Evolutionary conservation across 164 flowering plant genomes (phyloP).

Genomic region (Magnolia changhungtana): DNA sequence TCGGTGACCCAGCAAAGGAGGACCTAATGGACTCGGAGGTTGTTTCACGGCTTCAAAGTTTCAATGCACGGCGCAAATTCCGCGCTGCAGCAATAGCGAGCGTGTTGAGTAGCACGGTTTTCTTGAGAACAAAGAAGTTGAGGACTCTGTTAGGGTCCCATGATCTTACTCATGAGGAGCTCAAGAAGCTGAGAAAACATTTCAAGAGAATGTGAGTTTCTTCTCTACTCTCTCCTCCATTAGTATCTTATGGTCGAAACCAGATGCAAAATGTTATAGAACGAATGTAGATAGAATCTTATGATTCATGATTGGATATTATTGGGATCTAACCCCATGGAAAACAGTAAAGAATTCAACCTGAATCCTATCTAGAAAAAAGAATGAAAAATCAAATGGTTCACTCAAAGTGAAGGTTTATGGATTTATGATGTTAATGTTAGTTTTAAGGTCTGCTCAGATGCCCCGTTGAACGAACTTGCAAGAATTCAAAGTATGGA

Average conservation of each 20-base stretch:
- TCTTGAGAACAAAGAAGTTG: conserved; percentile 64
- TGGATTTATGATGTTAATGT: neutral
- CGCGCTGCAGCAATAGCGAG: conserved; percentile 83
- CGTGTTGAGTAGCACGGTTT: conserved; percentile 50
- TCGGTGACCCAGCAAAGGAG: conserved; percentile 58
- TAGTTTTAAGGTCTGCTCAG: neutral
- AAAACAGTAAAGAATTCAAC: neutral
- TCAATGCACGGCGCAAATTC: conserved; percentile 68
- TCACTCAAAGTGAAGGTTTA: neutral
- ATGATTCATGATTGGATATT: neutral
- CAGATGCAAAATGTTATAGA: neutral
- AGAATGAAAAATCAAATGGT: neutral
- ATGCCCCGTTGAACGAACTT: too few relatives aligned
- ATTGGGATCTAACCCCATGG: neutral
- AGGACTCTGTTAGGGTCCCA: conserved; percentile 50
- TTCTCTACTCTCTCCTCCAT: neutral
- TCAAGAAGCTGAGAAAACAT: conserved; percentile 47
- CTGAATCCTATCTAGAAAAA: neutral
- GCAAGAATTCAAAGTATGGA: too few relatives aligned
- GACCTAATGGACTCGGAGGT: conserved; percentile 68
- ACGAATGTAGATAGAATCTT: too few relatives aligned
- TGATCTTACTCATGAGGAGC: conserved; percentile 63
- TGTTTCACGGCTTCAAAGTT: conserved; percentile 66
- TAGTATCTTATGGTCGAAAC: neutral
- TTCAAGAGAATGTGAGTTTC: conserved; percentile 54